Evolutionary conservation across 371 early-diverging fungal genomes (phyloP), one percentile per base, ranked within the genome.

Genomic region (Mortierella sp.): DNA sequence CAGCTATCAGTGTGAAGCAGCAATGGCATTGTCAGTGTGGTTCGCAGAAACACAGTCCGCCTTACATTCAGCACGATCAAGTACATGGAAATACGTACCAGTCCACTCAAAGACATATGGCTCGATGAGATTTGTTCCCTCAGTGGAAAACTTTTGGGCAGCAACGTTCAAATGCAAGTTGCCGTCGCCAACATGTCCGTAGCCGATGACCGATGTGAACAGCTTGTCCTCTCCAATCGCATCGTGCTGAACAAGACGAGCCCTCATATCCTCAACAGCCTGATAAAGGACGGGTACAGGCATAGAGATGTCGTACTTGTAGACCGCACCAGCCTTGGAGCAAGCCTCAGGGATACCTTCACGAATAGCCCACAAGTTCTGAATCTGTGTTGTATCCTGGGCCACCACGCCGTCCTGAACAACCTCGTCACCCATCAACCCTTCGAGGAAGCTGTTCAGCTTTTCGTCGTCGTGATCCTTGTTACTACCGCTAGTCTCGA

Each of bases 121-220:
- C 88, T 99, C 99, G 57, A 98, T 94, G 53, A 94, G 81, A 37
- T 89, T 82, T 34, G 93, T 91, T 0, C 95, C 90, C 24, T 91
- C 87, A 37, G 86, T 80, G 70, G 92, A 89, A 70, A 92, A 94
- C 46, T 87, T 81, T 37, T 89, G 89, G 6, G 97, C 94, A 21
- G 95, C 95, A 51, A 99, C 93, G 87, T 98, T 98, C 77, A 99
- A 89, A 88, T 99, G 99, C 76, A 99, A 79, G 87, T 99, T 99
- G 82, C 93, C 95, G 88, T 97, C 96, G 43, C 97, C 97, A 28
- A 97, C 90, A 76, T 97, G 97, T 46, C 99, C 99, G 88, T 95
- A 98, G 34, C 98, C 99, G 75, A 95, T 95, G 0, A 96, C 94
- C 75, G 95, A 91, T 10, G 87, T 92, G 8, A 96, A 93, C 14